These are phyloP conservation scores for Niveomyces coronatus DNA, from an alignment of 2,329 filamentous ascomycete species.

Conservation along the genomic window DNA sequence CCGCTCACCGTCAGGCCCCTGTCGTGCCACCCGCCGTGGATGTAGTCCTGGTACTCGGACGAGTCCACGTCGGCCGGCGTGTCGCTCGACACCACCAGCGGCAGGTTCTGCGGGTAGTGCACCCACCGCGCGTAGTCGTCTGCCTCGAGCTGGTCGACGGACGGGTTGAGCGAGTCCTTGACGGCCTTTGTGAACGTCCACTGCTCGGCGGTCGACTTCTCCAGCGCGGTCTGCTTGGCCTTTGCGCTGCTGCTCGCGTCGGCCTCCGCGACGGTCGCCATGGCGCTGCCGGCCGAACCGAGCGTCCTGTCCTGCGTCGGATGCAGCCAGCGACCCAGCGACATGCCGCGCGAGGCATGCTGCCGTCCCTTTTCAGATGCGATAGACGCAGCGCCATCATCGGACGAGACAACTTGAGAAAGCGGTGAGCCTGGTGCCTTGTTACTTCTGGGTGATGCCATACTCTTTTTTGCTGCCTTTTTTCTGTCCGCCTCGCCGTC, in stretches of 20 bases:
- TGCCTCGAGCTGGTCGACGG: conserved; percentile 63
- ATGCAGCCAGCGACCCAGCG: conserved; percentile 53
- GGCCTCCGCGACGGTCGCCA: conserved; percentile 12
- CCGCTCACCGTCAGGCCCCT: conserved; percentile 46
- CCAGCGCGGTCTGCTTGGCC: conserved; percentile 48
- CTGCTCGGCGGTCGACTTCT: conserved; percentile 75
- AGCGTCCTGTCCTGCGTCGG: conserved; percentile 28
- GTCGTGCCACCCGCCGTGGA: conserved; percentile 56
- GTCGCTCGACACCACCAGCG: conserved; percentile 65
- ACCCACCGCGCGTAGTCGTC: conserved; percentile 87
- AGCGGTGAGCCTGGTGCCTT: conserved; percentile 29
- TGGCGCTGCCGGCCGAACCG: conserved; percentile 4
- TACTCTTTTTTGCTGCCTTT: conserved; percentile 56
- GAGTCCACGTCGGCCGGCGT: conserved; percentile 47
- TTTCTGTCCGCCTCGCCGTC: conserved; percentile 53
- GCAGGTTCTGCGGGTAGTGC: conserved; percentile 77
- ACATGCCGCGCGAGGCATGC: conserved; percentile 43
- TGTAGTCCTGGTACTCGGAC: conserved; percentile 70
- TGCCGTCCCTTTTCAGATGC: conserved; percentile 28
- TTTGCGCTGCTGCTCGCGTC: conserved; percentile 21
- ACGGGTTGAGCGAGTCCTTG: conserved; percentile 74
- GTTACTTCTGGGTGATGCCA: conserved; percentile 46
- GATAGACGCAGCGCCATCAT: conserved; percentile 31
- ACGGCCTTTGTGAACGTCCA: conserved; percentile 85
- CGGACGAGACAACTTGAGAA: conserved; percentile 17